Percentiles rank a stretch among this genome's conserved stretches.
These are phyloP conservation scores for Candida coquimbonensis DNA, from an alignment of 805 yeast genomes.

Conservation along the genomic window DNA sequence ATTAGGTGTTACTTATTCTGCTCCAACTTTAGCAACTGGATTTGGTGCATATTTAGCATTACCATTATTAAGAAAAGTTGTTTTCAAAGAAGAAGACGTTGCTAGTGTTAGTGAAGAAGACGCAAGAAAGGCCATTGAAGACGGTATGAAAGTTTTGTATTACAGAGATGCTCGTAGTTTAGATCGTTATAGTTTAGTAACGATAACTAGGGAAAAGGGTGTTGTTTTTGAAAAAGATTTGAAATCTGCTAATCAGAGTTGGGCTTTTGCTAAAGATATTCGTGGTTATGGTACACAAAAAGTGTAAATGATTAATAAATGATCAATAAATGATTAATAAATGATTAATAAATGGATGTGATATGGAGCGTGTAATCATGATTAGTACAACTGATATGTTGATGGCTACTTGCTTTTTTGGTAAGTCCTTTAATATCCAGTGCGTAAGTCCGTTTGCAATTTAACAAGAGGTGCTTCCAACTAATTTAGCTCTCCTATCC, in stretches of 20 bases:
- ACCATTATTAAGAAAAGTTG: constrained; percentile 81
- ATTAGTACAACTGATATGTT: too few relatives aligned
- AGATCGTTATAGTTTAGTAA: constrained; percentile 77
- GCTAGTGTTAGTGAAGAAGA: constrained; percentile 60
- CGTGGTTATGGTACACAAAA: constrained; percentile 82
- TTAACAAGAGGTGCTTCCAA: too few relatives aligned
- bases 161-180: constrained; percentile 95
- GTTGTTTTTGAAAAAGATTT: constrained; percentile 60
- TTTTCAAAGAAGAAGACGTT: constrained; percentile 73
- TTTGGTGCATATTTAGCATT: constrained; percentile 93
- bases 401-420: too few relatives aligned
- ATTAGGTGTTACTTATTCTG: constrained; percentile 82
- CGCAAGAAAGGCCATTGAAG: constrained; percentile 70
- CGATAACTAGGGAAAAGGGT: constrained; percentile 57
- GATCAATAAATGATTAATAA: neutral
- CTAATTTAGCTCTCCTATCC: too few relatives aligned
- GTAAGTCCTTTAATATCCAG: too few relatives aligned
- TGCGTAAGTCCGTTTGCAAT: too few relatives aligned
- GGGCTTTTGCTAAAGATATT: constrained; percentile 87
- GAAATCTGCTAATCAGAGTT: constrained; percentile 67
- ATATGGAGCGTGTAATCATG: neutral
- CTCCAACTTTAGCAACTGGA: constrained; percentile 92
- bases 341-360: neutral
- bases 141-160: constrained; percentile 89
- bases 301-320: constrained; percentile 15